A percentile compares a stretch with the other conserved stretches of the same genome.
phyloP scores from a whole-genome alignment of 768 basidiomycete genomes.

The Cyclocybe aegerita region DNA sequence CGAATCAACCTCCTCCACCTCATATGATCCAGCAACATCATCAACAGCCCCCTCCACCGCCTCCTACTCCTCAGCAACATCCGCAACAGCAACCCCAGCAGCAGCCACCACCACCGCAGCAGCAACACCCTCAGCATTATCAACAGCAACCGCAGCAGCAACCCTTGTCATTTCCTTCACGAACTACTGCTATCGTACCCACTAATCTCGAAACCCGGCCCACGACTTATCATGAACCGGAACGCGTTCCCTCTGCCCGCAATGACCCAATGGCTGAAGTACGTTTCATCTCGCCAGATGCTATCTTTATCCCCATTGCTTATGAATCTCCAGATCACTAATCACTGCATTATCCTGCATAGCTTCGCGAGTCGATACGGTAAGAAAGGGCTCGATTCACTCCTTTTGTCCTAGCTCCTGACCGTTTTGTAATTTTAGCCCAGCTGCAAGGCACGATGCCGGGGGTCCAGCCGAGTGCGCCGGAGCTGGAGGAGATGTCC shows the following conservation, averaged over 20 bases:
- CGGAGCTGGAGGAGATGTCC: conserved; percentile 71
- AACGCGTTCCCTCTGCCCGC: conserved; percentile 32
- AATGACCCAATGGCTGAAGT: conserved; percentile 47
- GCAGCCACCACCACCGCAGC: conserved; percentile 21
- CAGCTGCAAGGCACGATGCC: conserved; percentile 45
- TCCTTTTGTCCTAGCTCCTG: conserved; percentile 1
- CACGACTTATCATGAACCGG: conserved; percentile 31
- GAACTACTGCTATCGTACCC: conserved; percentile 43
- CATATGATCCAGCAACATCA: conserved; percentile 10
- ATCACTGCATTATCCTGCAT: conserved; percentile 62
- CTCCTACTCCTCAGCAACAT: conserved; percentile 14
- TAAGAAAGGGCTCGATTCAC: conserved; percentile 22
- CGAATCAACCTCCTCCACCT: neutral
- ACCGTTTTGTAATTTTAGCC: conserved; percentile 26
- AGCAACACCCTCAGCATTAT: conserved; percentile 7
- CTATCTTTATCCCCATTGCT: neutral
- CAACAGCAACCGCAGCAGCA: conserved; percentile 24
- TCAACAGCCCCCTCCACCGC: conserved; percentile 14
- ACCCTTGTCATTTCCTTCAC: conserved; percentile 26
- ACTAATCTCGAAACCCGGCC: conserved; percentile 39
- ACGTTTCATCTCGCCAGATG: conserved; percentile 7
- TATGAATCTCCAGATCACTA: conserved; percentile 43
- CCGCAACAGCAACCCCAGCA: conserved; percentile 15
- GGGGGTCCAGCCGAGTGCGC: conserved; percentile 48
- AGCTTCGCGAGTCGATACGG: conserved; percentile 69